Evolutionary conservation across 805 yeast species (phyloP), one percentile per base, ranked within the genome.

Genomic region (Candida taoyuanica): DNA sequence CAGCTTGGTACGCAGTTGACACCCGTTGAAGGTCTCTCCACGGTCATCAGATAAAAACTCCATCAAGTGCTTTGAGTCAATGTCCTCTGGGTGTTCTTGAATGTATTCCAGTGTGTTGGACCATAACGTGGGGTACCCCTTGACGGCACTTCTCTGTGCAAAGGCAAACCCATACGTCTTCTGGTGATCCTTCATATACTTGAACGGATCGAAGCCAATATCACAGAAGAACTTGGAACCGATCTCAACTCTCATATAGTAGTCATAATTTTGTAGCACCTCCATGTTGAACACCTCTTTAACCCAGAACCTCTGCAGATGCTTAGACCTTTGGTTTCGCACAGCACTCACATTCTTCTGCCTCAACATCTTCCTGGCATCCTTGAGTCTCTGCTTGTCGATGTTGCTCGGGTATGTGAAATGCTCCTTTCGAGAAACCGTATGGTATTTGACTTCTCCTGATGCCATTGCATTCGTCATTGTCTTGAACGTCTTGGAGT

Each of bases 1-100:
- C 56, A 88, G 85, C 64, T 80, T 81, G 30, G 89, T 75, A 89
- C 94, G 85, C 70, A 85, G 84, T 60, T 87, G 95, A 59, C 96
- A 87, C 41, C 80, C 73, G 57, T 88, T 87, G 64, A 84, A 88
- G 13, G 77, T 66, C 43, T 73, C 71, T 44, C 91, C 86, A 33
- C 65, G 62, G 61, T 84, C 85, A 51, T 78, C 78, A 17, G 87
- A 78, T 29, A 88, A 63, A 68, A 84, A 87, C 33, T 75, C 76
- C 65, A 85, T 61, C 48, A 84, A 66, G 57, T 79, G 82, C 63
- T 83, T 66, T 34, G 73, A 63, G 44, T 77, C 74, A 20, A 85
- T 56, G 45, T 67, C 71, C 34, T 76, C 63, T 7, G 89, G 87
- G 63, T 77, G 61, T 36, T 68, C 62, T 41, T 71, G 63, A 43